These are phyloP conservation scores for Cyclotella distinguenda DNA, from an alignment of 108 stramenopile genomes.

Conservation along the genomic window DNA sequence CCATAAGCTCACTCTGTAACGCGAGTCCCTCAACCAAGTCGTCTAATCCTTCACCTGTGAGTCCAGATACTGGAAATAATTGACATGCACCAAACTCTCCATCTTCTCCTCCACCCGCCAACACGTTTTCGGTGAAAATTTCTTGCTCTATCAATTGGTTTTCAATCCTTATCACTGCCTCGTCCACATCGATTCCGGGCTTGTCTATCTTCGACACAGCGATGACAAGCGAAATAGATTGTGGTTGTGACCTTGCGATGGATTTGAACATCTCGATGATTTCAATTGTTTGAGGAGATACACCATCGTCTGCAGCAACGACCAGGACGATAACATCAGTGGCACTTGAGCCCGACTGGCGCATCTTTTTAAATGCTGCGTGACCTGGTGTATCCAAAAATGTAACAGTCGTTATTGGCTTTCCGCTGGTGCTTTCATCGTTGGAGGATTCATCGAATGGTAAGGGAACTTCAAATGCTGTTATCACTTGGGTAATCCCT, in stretches of 20 bases:
- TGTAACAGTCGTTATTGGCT: constrained; percentile 62
- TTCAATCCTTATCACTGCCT: constrained; percentile 73
- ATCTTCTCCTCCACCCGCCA: constrained; percentile 53
- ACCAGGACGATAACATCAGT: constrained; percentile 97
- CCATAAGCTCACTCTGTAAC: constrained; percentile 82
- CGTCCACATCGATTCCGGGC: constrained; percentile 81
- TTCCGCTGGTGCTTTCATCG: constrained; percentile 17
- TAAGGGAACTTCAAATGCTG: constrained; percentile 86
- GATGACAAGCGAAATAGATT: constrained; percentile 84
- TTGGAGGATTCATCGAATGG: constrained; percentile 33
- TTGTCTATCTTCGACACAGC: constrained; percentile 96
- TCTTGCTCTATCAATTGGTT: constrained; percentile 88
- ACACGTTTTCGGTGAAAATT: constrained; percentile 65
- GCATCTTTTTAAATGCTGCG: constrained; percentile 93
- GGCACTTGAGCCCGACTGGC: constrained; percentile 87
- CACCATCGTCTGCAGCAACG: constrained; percentile 95
- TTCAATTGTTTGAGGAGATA: constrained; percentile 93
- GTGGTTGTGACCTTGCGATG: constrained; percentile 66
- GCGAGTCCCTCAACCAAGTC: constrained; percentile 83
- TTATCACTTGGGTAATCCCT: constrained; percentile 96
- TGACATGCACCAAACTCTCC: constrained; percentile 84
- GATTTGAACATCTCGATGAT: constrained; percentile 89
- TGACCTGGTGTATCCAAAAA: constrained; percentile 99
- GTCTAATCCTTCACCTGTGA: constrained; percentile 89
- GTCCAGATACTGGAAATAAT: constrained; percentile 84